Conservation (phyloP, 768 basidiomycete species). For the Kondoa malvinella region DNA sequence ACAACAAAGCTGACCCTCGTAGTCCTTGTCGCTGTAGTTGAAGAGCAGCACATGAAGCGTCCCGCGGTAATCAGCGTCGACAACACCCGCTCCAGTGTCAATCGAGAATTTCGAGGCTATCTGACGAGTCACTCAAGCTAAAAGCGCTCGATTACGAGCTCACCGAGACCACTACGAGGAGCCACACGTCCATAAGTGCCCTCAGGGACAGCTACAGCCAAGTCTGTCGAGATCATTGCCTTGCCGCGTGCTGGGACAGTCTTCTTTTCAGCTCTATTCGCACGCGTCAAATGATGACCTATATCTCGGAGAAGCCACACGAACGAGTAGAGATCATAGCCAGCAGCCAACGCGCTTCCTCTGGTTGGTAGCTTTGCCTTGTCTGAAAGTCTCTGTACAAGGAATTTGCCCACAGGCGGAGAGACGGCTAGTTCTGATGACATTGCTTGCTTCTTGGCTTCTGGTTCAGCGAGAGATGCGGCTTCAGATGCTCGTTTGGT, state of each 20-base stretch:
- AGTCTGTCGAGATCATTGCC: slow-evolving; percentile 73
- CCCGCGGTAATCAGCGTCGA: slow-evolving; percentile 93
- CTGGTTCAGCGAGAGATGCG: neutral
- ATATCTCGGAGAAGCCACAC: slow-evolving; percentile 16
- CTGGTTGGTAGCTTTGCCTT: slow-evolving; percentile 71
- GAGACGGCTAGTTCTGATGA: neutral
- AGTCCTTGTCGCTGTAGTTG: slow-evolving; percentile 79
- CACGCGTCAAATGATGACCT: neutral
- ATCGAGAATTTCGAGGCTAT: slow-evolving; percentile 93
- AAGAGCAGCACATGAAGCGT: slow-evolving; percentile 77
- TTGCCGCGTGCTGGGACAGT: slow-evolving; percentile 74
- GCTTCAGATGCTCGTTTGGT: neutral
- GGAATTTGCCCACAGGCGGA: slow-evolving; percentile 34
- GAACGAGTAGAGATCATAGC: slow-evolving; percentile 91
- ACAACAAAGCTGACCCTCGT: slow-evolving; percentile 43
- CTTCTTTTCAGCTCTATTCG: slow-evolving; percentile 60
- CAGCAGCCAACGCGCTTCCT: slow-evolving; percentile 71
- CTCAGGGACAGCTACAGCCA: slow-evolving; percentile 79
- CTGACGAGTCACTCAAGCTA: neutral
- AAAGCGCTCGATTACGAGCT: slow-evolving; percentile 30
- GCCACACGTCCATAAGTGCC: slow-evolving; percentile 96
- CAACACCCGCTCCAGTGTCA: slow-evolving; percentile 90
- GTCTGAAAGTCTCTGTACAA: slow-evolving; percentile 68
- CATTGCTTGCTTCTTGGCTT: neutral
- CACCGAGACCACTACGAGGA: slow-evolving; percentile 85